These are phyloP conservation scores for Bretschneidera sinensis DNA, from an alignment of 345 rosid genomes.

Conservation along the genomic window DNA sequence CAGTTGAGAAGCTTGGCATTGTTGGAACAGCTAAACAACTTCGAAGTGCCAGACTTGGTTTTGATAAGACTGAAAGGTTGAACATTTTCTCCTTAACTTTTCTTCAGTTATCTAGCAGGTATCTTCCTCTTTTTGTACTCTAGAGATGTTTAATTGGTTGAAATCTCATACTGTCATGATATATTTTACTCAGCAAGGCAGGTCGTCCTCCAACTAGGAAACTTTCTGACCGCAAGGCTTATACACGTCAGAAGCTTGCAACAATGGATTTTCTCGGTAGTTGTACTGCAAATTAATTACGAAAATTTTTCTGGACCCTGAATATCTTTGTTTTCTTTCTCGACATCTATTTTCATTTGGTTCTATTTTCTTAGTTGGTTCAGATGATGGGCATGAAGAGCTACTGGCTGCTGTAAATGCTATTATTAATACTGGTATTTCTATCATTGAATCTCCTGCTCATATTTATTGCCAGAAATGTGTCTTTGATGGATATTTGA, in stretches of 20 bases:
- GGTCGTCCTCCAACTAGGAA: conserved; percentile 93
- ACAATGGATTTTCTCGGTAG: conserved; percentile 79
- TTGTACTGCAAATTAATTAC: conserved; percentile 19
- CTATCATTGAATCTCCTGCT: conserved; percentile 7
- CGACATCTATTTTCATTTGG: conserved; percentile 22
- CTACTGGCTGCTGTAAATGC: conserved; percentile 76
- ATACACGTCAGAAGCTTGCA: conserved; percentile 65
- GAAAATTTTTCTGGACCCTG: conserved; percentile 13
- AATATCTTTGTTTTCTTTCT: conserved; percentile 9
- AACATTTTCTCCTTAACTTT: conserved; percentile 8
- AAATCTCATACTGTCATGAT: conserved; percentile 23
- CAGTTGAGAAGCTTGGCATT: conserved; percentile 59
- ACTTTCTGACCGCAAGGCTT: conserved; percentile 84
- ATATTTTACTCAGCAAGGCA: conserved; percentile 60
- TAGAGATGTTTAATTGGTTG: neutral
- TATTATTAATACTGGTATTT: conserved; percentile 59
- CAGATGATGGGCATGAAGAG: conserved; percentile 82
- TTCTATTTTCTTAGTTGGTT: conserved; percentile 49
- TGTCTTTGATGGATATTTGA: conserved; percentile 23
- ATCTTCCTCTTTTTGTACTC: conserved; percentile 7
- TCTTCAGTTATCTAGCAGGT: neutral
- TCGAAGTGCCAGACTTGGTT: conserved; percentile 63
- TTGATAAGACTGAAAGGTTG: conserved; percentile 79
- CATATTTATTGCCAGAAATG: conserved; percentile 12
- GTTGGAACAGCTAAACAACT: conserved; percentile 83